A percentile compares a stretch with the other conserved stretches of the same genome.
phyloP scores from a whole-genome alignment of 192 early-diverging fungal species.

The Entomortierella beljakovae region DNA sequence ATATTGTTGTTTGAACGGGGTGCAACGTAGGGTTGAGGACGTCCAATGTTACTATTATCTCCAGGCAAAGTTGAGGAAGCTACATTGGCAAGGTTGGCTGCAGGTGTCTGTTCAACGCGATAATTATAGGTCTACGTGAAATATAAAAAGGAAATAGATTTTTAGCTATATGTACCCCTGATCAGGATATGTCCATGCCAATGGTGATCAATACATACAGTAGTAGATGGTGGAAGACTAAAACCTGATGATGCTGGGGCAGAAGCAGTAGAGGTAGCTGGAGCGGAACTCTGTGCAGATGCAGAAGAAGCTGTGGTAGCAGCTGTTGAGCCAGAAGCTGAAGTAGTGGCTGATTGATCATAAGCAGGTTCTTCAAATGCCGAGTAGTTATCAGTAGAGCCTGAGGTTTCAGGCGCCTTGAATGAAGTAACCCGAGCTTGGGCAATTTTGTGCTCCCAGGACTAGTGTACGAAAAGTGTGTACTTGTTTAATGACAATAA shows the following conservation, averaged over 20 bases:
- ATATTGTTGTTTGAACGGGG: constrained; percentile 26
- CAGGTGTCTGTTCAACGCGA: constrained; percentile 31
- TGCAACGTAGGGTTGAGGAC: constrained; percentile 42
- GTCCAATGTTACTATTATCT: constrained; percentile 46
- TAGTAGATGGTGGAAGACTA: too few species aligned
- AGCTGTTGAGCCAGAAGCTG: background rate
- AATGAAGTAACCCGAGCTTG: constrained; percentile 56
- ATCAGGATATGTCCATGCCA: too few species aligned
- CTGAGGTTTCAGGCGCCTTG: constrained; percentile 32
- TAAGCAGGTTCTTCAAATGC: constrained; percentile 33
- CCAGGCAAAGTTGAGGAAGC: constrained; percentile 27
- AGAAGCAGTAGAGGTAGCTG: background rate
- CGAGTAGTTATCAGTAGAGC: constrained; percentile 16
- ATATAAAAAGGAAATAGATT: background rate
- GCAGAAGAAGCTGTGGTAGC: constrained; percentile 1
- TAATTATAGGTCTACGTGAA: constrained; percentile 23
- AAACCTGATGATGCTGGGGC: constrained; percentile 12
- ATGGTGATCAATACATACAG: too few species aligned
- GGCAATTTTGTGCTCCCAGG: constrained; percentile 66
- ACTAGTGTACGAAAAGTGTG: constrained; percentile 8
- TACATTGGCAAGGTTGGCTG: constrained; percentile 54
- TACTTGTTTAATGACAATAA: too few species aligned
- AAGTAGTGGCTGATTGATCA: constrained; percentile 12
- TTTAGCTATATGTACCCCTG: background rate
- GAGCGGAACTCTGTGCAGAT: constrained; percentile 3